phyloP scores from a whole-genome alignment of 2,329 filamentous ascomycete species.

The Bipolaris oryzae region DNA sequence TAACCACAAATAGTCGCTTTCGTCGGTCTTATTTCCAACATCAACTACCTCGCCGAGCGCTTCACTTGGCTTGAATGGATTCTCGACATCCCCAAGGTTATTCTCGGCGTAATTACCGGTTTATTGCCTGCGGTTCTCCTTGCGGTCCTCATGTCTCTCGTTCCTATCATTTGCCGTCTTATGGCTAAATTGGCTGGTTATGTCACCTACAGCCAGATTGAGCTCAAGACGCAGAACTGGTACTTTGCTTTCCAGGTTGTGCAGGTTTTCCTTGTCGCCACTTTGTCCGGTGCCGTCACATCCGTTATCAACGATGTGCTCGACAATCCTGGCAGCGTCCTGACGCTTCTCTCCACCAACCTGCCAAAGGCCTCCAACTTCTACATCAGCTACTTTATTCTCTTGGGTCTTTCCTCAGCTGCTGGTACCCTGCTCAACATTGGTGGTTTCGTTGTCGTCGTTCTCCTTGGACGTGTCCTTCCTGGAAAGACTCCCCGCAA shows the following conservation, averaged over 20 bases:
- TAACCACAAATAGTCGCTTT: constrained; percentile 45
- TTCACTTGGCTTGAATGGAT: constrained; percentile 52
- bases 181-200: constrained; percentile 48
- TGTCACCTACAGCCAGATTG: constrained; percentile 53
- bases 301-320: constrained; percentile 62
- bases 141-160: constrained; percentile 52
- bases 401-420: constrained; percentile 68
- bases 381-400: constrained; percentile 92
- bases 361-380: constrained; percentile 90
- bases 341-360: constrained; percentile 71
- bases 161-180: constrained; percentile 52
- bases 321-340: constrained; percentile 64
- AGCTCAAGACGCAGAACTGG: constrained; percentile 83
- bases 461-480: constrained; percentile 73
- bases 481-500: constrained; percentile 54
- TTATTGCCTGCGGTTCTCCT: constrained; percentile 53
- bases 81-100: constrained; percentile 47
- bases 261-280: constrained; percentile 92
- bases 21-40: constrained; percentile 53
- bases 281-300: constrained; percentile 78
- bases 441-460: constrained; percentile 79
- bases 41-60: constrained; percentile 50
- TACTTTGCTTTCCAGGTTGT: constrained; percentile 94
- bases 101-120: constrained; percentile 55
- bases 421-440: constrained; percentile 70